Conservation (phyloP, 129 eudicot species). For the Apium graveolens region DNA sequence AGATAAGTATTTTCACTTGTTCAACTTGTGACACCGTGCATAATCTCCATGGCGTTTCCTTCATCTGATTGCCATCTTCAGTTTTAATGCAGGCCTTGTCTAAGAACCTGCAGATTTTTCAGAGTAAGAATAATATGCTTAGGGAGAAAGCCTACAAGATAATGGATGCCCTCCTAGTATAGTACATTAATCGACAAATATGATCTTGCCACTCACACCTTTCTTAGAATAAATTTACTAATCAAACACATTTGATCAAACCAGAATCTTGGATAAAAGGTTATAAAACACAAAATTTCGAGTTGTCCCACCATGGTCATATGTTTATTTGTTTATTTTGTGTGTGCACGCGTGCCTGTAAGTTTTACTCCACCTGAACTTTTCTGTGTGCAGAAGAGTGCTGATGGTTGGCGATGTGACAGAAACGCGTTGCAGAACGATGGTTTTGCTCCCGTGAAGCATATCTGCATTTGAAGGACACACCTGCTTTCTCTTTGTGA, state of each 20-base stretch:
- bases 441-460: slow-evolving; percentile 50
- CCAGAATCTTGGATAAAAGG: neutral
- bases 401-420: slow-evolving; percentile 22
- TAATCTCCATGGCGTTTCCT: slow-evolving; percentile 70
- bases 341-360: neutral
- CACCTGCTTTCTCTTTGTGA: slow-evolving; percentile 64
- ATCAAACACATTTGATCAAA: neutral
- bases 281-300: neutral
- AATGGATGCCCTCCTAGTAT: neutral
- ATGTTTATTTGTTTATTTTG: neutral
- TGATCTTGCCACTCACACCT: neutral
- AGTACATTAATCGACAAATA: neutral
- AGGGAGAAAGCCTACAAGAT: neutral
- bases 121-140: neutral
- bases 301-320: neutral
- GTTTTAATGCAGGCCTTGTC: slow-evolving; percentile 79
- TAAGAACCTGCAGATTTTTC: slow-evolving; percentile 37
- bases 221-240: neutral
- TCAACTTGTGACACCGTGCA: slow-evolving; percentile 73
- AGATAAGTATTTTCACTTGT: slow-evolving; percentile 63
- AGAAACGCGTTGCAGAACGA: slow-evolving; percentile 24
- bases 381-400: slow-evolving; percentile 58
- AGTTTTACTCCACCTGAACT: slow-evolving; percentile 41
- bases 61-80: slow-evolving; percentile 30
- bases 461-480: slow-evolving; percentile 59